phyloP scores from a whole-genome alignment of 352 stramenopile genomes.

The Thraustochytrium sp. region DNA sequence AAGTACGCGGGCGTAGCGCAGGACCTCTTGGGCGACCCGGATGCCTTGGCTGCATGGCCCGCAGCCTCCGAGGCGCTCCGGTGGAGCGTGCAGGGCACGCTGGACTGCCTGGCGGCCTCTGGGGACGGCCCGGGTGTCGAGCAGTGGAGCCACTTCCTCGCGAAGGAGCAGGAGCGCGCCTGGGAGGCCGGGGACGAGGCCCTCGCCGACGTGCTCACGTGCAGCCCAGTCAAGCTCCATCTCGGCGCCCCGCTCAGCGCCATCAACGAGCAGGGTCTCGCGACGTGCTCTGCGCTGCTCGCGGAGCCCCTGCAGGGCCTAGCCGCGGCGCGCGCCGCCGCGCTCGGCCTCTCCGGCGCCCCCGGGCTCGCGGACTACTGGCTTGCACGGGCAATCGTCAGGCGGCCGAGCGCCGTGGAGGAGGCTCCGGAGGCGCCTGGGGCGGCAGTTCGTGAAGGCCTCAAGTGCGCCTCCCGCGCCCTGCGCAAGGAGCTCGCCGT shows the following conservation, averaged over 20 bases:
- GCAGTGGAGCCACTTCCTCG: neutral
- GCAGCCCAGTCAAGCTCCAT: neutral
- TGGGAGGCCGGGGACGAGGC: neutral
- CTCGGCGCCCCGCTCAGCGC: neutral
- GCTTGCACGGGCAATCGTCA: neutral
- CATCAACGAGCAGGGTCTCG: neutral
- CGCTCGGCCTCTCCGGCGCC: neutral
- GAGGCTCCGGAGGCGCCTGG: neutral
- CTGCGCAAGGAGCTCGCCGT: neutral
- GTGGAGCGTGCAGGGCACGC: neutral
- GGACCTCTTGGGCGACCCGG: neutral
- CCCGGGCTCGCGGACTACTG: neutral
- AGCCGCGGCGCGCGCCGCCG: neutral
- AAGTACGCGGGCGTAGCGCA: neutral
- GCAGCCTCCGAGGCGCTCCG: neutral
- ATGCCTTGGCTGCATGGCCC: neutral
- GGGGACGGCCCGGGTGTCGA: neutral
- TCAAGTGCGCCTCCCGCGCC: neutral
- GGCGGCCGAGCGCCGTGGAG: neutral
- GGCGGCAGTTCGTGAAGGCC: neutral
- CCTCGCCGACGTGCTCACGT: neutral
- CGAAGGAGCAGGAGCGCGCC: neutral
- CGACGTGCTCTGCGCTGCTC: too few species aligned
- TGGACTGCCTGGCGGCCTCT: constrained; percentile 2
- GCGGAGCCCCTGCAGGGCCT: neutral